These are phyloP conservation scores for Pseudogymnoascus sp. DNA, from an alignment of 2,329 filamentous ascomycete species.

Conservation along the genomic window DNA sequence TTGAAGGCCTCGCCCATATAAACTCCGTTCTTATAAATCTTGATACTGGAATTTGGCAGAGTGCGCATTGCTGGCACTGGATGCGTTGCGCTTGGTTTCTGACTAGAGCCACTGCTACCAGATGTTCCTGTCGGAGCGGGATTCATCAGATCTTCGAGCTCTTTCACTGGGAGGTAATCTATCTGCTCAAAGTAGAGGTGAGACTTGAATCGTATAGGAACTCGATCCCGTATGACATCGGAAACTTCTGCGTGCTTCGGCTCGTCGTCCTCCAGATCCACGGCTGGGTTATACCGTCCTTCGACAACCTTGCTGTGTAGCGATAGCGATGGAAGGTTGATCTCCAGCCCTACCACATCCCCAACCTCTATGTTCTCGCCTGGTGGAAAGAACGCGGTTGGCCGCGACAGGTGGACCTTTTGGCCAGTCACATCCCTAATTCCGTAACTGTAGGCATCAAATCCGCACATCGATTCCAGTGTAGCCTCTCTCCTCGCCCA, in stretches of 20 bases:
- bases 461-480: constrained; percentile 75
- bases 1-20: constrained; percentile 82
- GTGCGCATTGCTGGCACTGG: constrained; percentile 69
- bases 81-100: constrained; percentile 64
- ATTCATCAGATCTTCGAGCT: constrained; percentile 78
- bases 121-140: constrained; percentile 45
- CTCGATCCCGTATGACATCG: constrained; percentile 89
- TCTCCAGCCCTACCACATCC: constrained; percentile 90
- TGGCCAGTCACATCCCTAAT: constrained; percentile 85
- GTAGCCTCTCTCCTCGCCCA: constrained; percentile 77
- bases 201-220: constrained; percentile 88
- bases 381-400: constrained; percentile 78
- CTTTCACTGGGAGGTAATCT: constrained; percentile 79
- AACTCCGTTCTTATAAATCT: constrained; percentile 86
- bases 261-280: constrained; percentile 58
- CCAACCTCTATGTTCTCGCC: constrained; percentile 77
- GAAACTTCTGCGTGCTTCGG: constrained; percentile 47
- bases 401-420: constrained; percentile 86
- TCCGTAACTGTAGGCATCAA: constrained; percentile 89
- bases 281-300: constrained; percentile 78
- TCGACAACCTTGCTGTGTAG: constrained; percentile 83
- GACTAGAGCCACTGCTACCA: constrained; percentile 37
- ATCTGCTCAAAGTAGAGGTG: constrained; percentile 92
- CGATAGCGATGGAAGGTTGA: constrained; percentile 75
- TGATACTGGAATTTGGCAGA: constrained; percentile 76